Base-by-base conservation (phyloP, 257 asterid genomes). In the Solanum sparsipilum region DNA sequence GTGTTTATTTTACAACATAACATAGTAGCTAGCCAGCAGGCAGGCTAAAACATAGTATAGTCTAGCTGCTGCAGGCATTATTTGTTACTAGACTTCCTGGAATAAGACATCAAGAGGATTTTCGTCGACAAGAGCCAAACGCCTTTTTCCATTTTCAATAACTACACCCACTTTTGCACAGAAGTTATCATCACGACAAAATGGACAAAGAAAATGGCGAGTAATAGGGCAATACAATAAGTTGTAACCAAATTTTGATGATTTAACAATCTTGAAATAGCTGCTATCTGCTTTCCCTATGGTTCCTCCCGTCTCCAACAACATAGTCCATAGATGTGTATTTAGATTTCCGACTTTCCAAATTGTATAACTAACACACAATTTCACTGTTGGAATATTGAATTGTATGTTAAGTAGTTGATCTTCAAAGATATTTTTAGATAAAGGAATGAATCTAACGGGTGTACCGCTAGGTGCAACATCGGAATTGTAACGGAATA, bases 261-360 rank as follows among this genome's bases (percentile, higher is more conserved):
- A 4, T 60, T 23, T 9, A 21, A 60, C 27, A 60, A 60, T 60
- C 70, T 60, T 60, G 70, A 60, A 60, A 18, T 18, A 56, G 5
- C 29, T 9, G 25, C 6, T 23, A 60, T 60, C 29, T 60, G 5
- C 27, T 60, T 23, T 13, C 12, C 70, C 29, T 60, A 60, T 60
- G 29, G 1, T 60, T 21, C 70, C 70, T 60, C 70, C 70, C 0
- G 70, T 60, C 27, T 60, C 68, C 68, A 60, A 23, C 11, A 60
- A 21, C 68, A 21, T 4, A 5, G 27, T 10, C 68, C 4, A 21
- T 0, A 4, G 1, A 9, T 5, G 0, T 60, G 70, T 0, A 60
- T 60, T 23, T 2, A 21, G 0, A 21, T 21, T 60, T 0, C 70
- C 70, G 70, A 23, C 70, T 60, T 60, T 60, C 70, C 70, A 60